phyloP scores from a whole-genome alignment of 495 filamentous ascomycete species.

The Penicillium psychrofluorescens region DNA sequence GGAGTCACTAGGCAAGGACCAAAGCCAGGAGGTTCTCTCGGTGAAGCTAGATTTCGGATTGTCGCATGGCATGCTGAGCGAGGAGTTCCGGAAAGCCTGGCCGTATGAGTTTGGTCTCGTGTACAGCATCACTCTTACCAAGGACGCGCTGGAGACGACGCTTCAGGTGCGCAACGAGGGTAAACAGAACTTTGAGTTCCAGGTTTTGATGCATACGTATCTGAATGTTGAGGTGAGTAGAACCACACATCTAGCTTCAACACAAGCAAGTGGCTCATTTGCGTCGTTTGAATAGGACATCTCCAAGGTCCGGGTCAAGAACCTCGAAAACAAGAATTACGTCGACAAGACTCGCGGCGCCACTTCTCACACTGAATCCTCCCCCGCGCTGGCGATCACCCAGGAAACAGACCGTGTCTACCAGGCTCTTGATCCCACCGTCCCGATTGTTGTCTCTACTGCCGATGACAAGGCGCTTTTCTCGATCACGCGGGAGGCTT shows the following conservation, averaged over 20 bases:
- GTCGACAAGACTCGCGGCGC: conserved; percentile 70
- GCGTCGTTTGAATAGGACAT: conserved; percentile 53
- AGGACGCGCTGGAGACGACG: conserved; percentile 68
- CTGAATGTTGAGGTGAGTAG: conserved; percentile 64
- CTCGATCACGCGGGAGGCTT: conserved; percentile 68
- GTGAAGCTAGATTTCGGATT: conserved; percentile 96
- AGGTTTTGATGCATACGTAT: conserved; percentile 89
- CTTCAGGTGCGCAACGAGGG: conserved; percentile 81
- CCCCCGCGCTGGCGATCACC: conserved; percentile 48
- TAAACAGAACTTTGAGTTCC: conserved; percentile 74
- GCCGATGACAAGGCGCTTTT: conserved; percentile 57
- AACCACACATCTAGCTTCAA: no score
- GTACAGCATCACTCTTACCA: conserved; percentile 81
- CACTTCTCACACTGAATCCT: conserved; percentile 49
- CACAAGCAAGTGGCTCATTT: no score
- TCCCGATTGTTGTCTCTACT: conserved; percentile 44
- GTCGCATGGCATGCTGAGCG: conserved; percentile 58
- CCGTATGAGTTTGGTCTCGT: conserved; percentile 80
- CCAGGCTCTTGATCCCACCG: conserved; percentile 51
- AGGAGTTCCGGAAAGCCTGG: conserved; percentile 60
- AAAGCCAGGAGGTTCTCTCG: conserved; percentile 45
- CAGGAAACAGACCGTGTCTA: conserved; percentile 83
- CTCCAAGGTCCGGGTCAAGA: conserved; percentile 55
- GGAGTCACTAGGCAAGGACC: conserved; percentile 49
- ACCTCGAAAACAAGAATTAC: conserved; percentile 67